Conservation (phyloP, 139 green algal species). For the Closterium sp. region DNA sequence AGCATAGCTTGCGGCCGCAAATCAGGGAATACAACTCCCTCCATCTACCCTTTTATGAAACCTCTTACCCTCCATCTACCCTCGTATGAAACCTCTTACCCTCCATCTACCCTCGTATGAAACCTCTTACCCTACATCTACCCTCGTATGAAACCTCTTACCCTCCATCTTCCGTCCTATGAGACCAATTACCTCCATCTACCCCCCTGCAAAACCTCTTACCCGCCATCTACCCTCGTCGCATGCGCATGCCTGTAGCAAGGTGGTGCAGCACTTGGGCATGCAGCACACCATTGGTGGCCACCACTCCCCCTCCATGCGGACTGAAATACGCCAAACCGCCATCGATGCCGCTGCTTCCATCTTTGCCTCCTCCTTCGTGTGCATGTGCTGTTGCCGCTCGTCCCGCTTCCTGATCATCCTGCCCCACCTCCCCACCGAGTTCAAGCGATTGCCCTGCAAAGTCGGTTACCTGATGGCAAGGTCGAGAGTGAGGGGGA, state of each 20-base stretch:
- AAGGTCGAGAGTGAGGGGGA: too few species aligned
- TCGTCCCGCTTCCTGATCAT: background rate
- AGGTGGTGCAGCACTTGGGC: slow-evolving; percentile 6
- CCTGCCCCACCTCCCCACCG: background rate
- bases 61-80: too few species aligned
- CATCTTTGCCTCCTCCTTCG: background rate
- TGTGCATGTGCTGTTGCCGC: background rate
- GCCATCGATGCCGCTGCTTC: background rate
- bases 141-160: too few species aligned
- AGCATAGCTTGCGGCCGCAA: too few species aligned
- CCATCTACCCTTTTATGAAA: too few species aligned
- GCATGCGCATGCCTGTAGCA: background rate
- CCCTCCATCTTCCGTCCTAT: too few species aligned
- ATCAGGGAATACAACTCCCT: too few species aligned
- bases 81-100: too few species aligned
- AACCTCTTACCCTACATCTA: too few species aligned
- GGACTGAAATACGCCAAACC: slow-evolving; percentile 10
- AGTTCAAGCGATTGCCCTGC: slow-evolving; percentile 6
- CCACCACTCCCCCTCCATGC: slow-evolving; percentile 34
- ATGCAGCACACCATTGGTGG: slow-evolving; percentile 44
- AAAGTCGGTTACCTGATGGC: slow-evolving; percentile 37
- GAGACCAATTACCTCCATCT: too few species aligned
- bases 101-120: too few species aligned
- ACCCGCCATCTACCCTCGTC: background rate
- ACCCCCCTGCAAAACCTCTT: too few species aligned